Base-by-base conservation (phyloP, 179 eudicot species). In the Heliamphora pulchella region DNA sequence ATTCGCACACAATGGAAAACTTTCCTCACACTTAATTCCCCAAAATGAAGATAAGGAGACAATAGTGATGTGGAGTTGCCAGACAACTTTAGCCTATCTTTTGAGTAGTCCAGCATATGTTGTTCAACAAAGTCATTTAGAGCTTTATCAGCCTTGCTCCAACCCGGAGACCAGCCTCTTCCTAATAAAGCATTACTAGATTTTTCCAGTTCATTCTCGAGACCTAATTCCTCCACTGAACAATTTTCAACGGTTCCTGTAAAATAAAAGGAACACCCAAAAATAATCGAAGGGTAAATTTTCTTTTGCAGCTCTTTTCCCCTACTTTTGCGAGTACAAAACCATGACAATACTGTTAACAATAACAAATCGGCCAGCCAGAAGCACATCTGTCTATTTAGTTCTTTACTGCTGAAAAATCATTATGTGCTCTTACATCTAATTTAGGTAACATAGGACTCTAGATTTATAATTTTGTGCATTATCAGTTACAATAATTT, bases 141-240 rank as follows among this genome's bases (percentile, higher is more conserved):
- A 55, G 91, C 92, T 82, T 90, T 92, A 78, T 96, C 88, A 15
- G 98, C 99, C 80, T 86, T 87, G 85, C 87, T 81, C 97, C 98
- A 96, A 74, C 99, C 99, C 0, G 99, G 99, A 46, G 89, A 86
- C 99, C 99, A 96, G 58, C 91, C 97, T 86, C 97, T 87, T 84
- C 98, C 93, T n/a, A 96, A 80, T 80, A 96, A 84, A 46, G 95
- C 98, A 69, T 96, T 96, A 81, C 98, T 96, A 13, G 97, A 78
- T 82, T 94, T 92, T 81, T 96, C 98, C 9, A 87, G 82, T 80
- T 91, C 97, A 74, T 96, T 81, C 87, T 96, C 99, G 47, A 96
- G 97, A 65, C 91, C 96, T 80, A 96, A 81, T 70, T 89, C 88
- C 79, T 94, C 97, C 53, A 96, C 81, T 66, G 96, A 85, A 80